Base-by-base conservation (phyloP, 495 filamentous ascomycete genomes). In the Tuber borchii region DNA sequence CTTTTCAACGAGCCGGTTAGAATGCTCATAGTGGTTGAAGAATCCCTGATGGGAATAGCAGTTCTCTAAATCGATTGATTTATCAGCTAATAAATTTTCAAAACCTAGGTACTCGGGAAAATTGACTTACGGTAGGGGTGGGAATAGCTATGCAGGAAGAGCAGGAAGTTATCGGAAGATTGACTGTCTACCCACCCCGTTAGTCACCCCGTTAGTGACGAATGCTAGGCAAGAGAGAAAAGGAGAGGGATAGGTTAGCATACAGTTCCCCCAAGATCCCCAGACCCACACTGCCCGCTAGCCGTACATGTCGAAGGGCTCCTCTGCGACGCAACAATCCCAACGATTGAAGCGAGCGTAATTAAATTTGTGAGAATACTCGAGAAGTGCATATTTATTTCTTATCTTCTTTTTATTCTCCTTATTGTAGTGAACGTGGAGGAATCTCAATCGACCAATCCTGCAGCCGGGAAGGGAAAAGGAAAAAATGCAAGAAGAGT, bases 1-100 rank as follows among this genome's bases (percentile, higher is more conserved):
- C 26, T 61, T 61, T 3, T n/a, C n/a, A n/a, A 2, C 51, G 2
- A 2, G 22, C 6, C 20, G 48, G 5, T n/a, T 7, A 2, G 7
- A 6, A 20, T 1, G 17, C 16, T 31, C 0, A 22, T 31, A 56
- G n/a, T n/a, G 12, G 22, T 31, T 2, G 22, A n/a, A 10, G 10
- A 31, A 4, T 6, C 1, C 22, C 2, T 26, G 34, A 37, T 10
- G n/a, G 0, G 10, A n/a, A 4, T 1, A n/a, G 14, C 0, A 1
- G 3, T 2, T 26, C 10, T 10, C 51, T 61, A n/a, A 31, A 31
- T 14, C 51, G 14, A 61, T 31, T 6, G 22, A 16, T 61, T 12
- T 31, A 7, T 61, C n/a, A 61, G 10, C n/a, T 14, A 61, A 61
- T 31, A 61, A 61, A 61, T 3, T 14, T 9, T 31, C 51, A 4